Evolutionary conservation across 2,329 filamentous ascomycete genomes (phyloP).

Genomic region (Chaetomium globosum): DNA sequence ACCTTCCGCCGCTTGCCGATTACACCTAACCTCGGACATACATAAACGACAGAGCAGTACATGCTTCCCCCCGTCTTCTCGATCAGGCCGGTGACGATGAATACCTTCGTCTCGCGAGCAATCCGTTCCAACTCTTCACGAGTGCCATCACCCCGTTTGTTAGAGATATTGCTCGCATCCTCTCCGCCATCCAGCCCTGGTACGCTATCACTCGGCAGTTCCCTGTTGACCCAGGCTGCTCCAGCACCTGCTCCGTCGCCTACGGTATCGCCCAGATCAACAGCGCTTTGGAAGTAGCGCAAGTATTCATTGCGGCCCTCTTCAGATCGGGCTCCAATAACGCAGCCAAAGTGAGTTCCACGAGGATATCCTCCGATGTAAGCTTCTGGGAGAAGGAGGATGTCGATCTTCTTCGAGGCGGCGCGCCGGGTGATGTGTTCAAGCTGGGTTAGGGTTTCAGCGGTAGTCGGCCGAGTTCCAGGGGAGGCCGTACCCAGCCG

Average conservation of each 20-base stretch:
- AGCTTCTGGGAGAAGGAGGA: slow-evolving; percentile 88
- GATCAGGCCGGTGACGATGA: slow-evolving; percentile 77
- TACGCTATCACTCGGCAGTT: slow-evolving; percentile 45
- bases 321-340: slow-evolving; percentile 68
- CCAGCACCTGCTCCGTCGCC: slow-evolving; percentile 66
- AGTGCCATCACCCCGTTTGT: slow-evolving; percentile 59
- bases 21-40: slow-evolving; percentile 71
- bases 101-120: slow-evolving; percentile 75
- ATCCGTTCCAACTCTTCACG: slow-evolving; percentile 77
- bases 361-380: slow-evolving; percentile 91
- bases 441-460: slow-evolving; percentile 68
- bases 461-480: slow-evolving; percentile 52
- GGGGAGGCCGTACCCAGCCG: slow-evolving; percentile 61
- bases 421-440: slow-evolving; percentile 65
- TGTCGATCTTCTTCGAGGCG: slow-evolving; percentile 57
- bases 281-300: slow-evolving; percentile 73
- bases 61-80: slow-evolving; percentile 80
- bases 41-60: slow-evolving; percentile 81
- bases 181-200: slow-evolving; percentile 25
- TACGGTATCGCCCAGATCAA: slow-evolving; percentile 80
- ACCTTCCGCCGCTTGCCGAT: slow-evolving; percentile 89
- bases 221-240: slow-evolving; percentile 68
- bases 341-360: slow-evolving; percentile 74
- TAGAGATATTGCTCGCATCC: slow-evolving; percentile 38
- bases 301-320: slow-evolving; percentile 80